phyloP scores from a whole-genome alignment of 2,329 filamentous ascomycete genomes.

The Pseudopithomyces chartarum region DNA sequence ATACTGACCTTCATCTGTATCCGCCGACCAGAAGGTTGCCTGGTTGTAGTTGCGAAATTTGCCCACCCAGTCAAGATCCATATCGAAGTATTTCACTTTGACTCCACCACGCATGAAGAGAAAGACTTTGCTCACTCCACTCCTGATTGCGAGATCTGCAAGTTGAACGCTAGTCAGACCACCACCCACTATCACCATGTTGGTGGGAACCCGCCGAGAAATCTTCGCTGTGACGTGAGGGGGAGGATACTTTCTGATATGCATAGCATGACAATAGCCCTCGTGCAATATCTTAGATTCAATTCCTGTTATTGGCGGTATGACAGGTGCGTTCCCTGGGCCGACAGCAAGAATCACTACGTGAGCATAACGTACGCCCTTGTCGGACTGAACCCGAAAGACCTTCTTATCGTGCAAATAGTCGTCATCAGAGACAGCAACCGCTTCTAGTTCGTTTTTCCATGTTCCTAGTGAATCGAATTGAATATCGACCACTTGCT shows the following conservation, averaged over 20 bases:
- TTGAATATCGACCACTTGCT: slow-evolving; percentile 64
- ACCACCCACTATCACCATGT: slow-evolving; percentile 74
- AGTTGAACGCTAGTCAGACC: slow-evolving; percentile 79
- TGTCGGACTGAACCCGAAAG: slow-evolving; percentile 68
- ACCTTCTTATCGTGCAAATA: slow-evolving; percentile 55
- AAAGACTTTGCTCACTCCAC: slow-evolving; percentile 70
- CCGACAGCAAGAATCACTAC: slow-evolving; percentile 74
- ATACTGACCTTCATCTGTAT: slow-evolving; percentile 63
- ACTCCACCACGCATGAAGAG: slow-evolving; percentile 67
- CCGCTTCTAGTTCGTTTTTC: slow-evolving; percentile 21
- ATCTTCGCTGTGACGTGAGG: slow-evolving; percentile 60
- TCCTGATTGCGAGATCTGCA: slow-evolving; percentile 67
- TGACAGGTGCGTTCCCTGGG: slow-evolving; percentile 60
- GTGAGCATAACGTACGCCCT: slow-evolving; percentile 60
- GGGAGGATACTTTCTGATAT: slow-evolving; percentile 64
- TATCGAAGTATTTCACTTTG: slow-evolving; percentile 77
- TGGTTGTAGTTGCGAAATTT: slow-evolving; percentile 82
- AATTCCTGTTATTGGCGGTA: slow-evolving; percentile 55
- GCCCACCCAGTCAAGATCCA: slow-evolving; percentile 78
- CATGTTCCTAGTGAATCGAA: slow-evolving; percentile 56
- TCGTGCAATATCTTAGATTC: slow-evolving; percentile 43
- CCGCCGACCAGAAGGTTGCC: slow-evolving; percentile 76
- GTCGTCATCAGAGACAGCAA: slow-evolving; percentile 21
- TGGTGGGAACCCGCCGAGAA: slow-evolving; percentile 52
- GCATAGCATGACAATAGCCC: slow-evolving; percentile 68